These are phyloP conservation scores for Calamus simplicifolius DNA, from an alignment of 176 grass and related monocot species.

Conservation along the genomic window DNA sequence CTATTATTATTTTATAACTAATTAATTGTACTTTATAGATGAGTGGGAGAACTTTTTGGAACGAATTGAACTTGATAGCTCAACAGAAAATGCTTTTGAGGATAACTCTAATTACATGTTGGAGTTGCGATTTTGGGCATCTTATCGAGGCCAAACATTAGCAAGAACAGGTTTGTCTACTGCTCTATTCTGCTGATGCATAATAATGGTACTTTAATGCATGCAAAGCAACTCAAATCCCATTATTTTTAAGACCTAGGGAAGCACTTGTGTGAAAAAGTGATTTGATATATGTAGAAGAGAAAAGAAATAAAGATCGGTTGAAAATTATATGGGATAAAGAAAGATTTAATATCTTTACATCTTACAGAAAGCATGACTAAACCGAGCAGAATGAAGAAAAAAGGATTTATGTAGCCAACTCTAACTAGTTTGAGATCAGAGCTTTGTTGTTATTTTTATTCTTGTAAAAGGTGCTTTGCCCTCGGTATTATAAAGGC, in stretches of 20 bases:
- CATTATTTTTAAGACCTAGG: background rate
- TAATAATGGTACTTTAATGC: background rate
- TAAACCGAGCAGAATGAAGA: too few relatives aligned
- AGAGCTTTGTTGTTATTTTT: background rate
- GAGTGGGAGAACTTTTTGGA: slow-evolving; percentile 97
- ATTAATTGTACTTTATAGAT: slow-evolving; percentile 32
- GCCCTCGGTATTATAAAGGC: too few relatives aligned
- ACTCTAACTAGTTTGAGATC: too few relatives aligned
- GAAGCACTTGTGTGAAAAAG: too few relatives aligned
- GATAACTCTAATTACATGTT: slow-evolving; percentile 56
- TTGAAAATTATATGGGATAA: too few relatives aligned
- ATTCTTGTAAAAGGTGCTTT: too few relatives aligned
- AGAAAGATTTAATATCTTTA: too few relatives aligned
- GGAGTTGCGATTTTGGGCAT: slow-evolving; percentile 96
- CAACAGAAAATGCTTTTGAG: slow-evolving; percentile 60
- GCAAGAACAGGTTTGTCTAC: slow-evolving; percentile 70
- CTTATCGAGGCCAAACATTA: slow-evolving; percentile 94
- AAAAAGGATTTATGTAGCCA: too few relatives aligned
- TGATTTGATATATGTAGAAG: too few relatives aligned
- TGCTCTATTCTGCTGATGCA: background rate
- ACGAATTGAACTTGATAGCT: slow-evolving; percentile 63
- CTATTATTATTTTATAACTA: too few relatives aligned
- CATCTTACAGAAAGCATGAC: too few relatives aligned
- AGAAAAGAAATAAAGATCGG: too few relatives aligned
- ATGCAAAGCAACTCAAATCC: background rate